Percentiles rank a stretch among this genome's conserved stretches.
phyloP scores from a whole-genome alignment of 805 yeast species.

The Sugiyamaella smithiae region DNA sequence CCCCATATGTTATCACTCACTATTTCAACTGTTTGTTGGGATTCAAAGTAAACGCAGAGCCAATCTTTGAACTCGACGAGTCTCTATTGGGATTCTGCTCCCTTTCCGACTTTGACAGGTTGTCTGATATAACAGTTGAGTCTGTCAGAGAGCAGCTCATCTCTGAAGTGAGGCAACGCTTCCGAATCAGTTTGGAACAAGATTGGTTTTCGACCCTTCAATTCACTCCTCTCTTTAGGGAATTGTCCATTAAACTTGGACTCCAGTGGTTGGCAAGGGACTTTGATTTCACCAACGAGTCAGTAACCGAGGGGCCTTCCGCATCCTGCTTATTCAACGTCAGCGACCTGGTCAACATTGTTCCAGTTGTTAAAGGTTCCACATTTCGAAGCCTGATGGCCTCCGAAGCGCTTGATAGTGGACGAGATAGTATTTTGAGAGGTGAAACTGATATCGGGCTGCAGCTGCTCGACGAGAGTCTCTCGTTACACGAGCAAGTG shows the following conservation, averaged over 20 bases:
- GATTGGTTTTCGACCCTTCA: slow-evolving; percentile 46
- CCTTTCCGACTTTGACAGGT: slow-evolving; percentile 36
- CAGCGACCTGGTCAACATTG: slow-evolving; percentile 63
- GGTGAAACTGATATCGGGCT: slow-evolving; percentile 51
- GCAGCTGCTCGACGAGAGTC: slow-evolving; percentile 63
- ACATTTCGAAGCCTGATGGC: slow-evolving; percentile 62
- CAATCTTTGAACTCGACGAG: slow-evolving; percentile 41
- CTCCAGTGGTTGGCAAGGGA: slow-evolving; percentile 69
- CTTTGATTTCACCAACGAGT: slow-evolving; percentile 40
- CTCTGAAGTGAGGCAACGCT: slow-evolving; percentile 58
- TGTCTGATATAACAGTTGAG: slow-evolving; percentile 46
- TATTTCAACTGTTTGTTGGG: slow-evolving; percentile 60
- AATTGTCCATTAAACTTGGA: slow-evolving; percentile 74
- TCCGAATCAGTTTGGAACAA: slow-evolving; percentile 54
- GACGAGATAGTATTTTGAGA: slow-evolving; percentile 29
- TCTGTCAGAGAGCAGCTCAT: slow-evolving; percentile 45
- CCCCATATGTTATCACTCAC: slow-evolving; percentile 62
- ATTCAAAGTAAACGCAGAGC: slow-evolving; percentile 40
- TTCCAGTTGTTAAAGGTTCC: slow-evolving; percentile 75
- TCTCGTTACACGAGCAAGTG: slow-evolving; percentile 73
- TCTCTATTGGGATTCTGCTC: slow-evolving; percentile 42
- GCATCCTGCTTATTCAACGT: slow-evolving; percentile 43
- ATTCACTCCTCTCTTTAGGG: slow-evolving; percentile 56
- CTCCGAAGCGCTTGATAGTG: slow-evolving; percentile 58
- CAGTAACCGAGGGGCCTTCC: slow-evolving; percentile 32